phyloP scores from a whole-genome alignment of 305 asterid species.

The Fraxinus ornus region DNA sequence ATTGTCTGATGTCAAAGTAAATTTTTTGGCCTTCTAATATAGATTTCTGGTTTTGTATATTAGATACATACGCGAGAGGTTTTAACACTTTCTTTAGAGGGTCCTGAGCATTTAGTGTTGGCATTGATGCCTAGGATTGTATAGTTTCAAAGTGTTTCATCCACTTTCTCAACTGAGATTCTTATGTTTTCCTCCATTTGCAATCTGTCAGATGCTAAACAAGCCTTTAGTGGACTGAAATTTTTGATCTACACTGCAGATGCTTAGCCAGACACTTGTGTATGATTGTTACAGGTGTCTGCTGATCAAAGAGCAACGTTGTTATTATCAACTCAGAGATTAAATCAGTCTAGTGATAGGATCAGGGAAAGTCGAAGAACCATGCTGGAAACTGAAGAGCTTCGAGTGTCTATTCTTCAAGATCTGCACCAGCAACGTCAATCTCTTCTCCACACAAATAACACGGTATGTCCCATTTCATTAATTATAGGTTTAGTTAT shows the following conservation, averaged over 20 bases:
- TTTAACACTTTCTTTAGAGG: background rate
- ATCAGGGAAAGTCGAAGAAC: constrained; percentile 56
- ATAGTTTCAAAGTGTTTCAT: background rate
- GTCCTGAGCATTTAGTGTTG: background rate
- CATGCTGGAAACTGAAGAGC: constrained; percentile 75
- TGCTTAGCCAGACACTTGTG: background rate
- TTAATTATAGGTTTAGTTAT: background rate
- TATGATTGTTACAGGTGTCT: constrained; percentile 33
- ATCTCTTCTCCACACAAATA: constrained; percentile 57
- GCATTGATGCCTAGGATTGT: background rate
- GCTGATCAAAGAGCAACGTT: constrained; percentile 63
- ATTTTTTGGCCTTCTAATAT: background rate
- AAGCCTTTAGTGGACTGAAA: constrained; percentile 30
- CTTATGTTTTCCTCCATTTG: background rate
- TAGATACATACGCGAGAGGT: background rate
- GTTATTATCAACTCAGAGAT: constrained; percentile 59
- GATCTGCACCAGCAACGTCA: constrained; percentile 74
- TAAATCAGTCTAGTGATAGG: constrained; percentile 49
- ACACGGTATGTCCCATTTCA: constrained; percentile 33
- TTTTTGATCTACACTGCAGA: constrained; percentile 32
- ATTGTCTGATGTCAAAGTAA: background rate
- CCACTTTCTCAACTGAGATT: background rate
- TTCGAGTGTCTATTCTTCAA: constrained; percentile 73
- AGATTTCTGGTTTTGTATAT: background rate
- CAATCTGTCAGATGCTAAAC: too few relatives aligned